Conservation (phyloP, 2,329 filamentous ascomycete species). For the Trichophyton verrucosum region DNA sequence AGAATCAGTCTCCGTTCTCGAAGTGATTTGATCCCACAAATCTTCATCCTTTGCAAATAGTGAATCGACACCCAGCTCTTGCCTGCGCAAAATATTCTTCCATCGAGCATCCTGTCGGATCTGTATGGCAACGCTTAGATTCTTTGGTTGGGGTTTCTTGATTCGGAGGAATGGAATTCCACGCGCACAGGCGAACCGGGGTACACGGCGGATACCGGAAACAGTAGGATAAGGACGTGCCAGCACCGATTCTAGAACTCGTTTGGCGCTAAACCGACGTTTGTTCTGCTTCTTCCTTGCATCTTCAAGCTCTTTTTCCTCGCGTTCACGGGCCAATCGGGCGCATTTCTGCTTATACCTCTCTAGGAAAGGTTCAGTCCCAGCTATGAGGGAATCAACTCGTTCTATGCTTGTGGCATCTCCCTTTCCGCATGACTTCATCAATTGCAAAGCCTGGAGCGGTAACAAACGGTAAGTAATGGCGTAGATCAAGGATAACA, state of each 20-base stretch:
- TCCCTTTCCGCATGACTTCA: slow-evolving; percentile 24
- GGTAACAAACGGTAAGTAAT: background rate
- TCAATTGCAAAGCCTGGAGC: slow-evolving; percentile 27
- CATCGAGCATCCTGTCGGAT: slow-evolving; percentile 26
- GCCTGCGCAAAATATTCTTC: slow-evolving; percentile 23
- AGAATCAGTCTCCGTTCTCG: slow-evolving; percentile 18
- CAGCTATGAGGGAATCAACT: slow-evolving; percentile 20
- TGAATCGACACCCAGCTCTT: slow-evolving; percentile 21
- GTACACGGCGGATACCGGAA: slow-evolving; percentile 28
- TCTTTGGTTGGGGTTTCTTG: slow-evolving; percentile 33
- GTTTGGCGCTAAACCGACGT: background rate
- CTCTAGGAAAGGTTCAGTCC: slow-evolving; percentile 13
- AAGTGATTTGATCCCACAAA: slow-evolving; percentile 26
- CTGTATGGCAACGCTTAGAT: slow-evolving; percentile 27
- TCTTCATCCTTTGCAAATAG: slow-evolving; percentile 31
- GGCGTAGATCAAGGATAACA: background rate
- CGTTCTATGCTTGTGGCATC: slow-evolving; percentile 17
- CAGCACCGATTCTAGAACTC: slow-evolving; percentile 20
- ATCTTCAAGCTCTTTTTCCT: background rate
- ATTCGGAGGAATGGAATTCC: slow-evolving; percentile 34
- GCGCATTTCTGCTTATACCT: slow-evolving; percentile 12
- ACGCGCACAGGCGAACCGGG: slow-evolving; percentile 30
- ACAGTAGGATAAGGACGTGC: slow-evolving; percentile 25
- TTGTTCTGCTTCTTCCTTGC: background rate
- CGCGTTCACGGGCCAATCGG: background rate